Percentiles rank a stretch among this genome's conserved stretches.
Conservation (phyloP, 192 early-diverging fungal species). For the Linnemannia hyalina region DNA sequence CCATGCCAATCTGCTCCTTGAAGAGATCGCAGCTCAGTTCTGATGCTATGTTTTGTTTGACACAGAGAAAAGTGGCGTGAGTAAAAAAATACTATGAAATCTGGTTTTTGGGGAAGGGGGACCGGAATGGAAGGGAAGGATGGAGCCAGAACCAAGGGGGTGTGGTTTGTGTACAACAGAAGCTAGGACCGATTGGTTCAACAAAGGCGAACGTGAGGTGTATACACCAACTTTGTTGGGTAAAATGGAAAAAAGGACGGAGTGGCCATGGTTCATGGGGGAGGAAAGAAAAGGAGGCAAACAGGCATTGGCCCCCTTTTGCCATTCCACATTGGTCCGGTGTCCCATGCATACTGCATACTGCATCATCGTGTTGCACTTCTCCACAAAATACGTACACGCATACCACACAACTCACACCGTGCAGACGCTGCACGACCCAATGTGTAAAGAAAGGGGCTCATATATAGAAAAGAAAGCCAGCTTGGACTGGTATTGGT, state of each 20-base stretch:
- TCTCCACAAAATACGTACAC: neutral
- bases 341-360: neutral
- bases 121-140: neutral
- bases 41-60: slow-evolving; percentile 23
- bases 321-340: neutral
- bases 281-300: neutral
- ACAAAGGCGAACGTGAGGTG: neutral
- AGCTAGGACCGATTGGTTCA: neutral
- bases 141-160: neutral
- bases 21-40: slow-evolving; percentile 54
- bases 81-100: neutral
- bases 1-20: slow-evolving; percentile 40
- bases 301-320: neutral
- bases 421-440: neutral
- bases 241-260: slow-evolving; percentile 11
- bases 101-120: neutral
- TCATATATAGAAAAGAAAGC: neutral
- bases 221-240: slow-evolving; percentile 12
- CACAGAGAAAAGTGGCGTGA: neutral
- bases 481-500: neutral
- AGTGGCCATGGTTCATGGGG: neutral
- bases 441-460: neutral
- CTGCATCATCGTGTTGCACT: neutral
- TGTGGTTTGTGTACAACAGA: neutral
- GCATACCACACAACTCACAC: neutral